Evolutionary conservation across 2,329 filamentous ascomycete species (phyloP).

Genomic region (Fusarium aywerte): DNA sequence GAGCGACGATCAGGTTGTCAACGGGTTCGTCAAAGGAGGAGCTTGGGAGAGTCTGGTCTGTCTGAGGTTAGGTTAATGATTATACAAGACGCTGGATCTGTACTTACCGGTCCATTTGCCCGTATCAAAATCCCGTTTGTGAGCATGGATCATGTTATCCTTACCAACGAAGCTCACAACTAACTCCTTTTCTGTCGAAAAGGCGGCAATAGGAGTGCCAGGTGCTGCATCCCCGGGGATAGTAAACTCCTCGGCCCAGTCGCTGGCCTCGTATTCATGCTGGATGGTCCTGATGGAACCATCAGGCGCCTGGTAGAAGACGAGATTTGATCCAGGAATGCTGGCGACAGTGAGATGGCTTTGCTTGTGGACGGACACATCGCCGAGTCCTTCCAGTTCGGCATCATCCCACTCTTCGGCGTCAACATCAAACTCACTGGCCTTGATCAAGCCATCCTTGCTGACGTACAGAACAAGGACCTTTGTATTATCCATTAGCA

Average conservation of each 20-base stretch:
- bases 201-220: neutral
- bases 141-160: neutral
- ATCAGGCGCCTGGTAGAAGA: neutral
- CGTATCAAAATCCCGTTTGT: neutral
- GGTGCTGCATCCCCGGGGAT: neutral
- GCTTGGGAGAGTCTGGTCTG: neutral
- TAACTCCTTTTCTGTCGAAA: neutral
- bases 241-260: rapidly evolving
- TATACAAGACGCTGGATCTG: rapidly evolving
- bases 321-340: neutral
- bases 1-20: neutral
- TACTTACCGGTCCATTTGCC: neutral
- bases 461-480: neutral
- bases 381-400: neutral
- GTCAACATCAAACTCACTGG: neutral
- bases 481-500: neutral
- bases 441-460: neutral
- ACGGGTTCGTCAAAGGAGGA: neutral
- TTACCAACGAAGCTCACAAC: neutral
- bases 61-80: neutral
- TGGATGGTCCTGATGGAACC: neutral
- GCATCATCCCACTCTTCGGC: neutral
- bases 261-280: neutral
- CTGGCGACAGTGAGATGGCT: neutral
- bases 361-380: neutral